Conservation (phyloP, 306 rosid genomes). For the Rosa lucieae region DNA sequence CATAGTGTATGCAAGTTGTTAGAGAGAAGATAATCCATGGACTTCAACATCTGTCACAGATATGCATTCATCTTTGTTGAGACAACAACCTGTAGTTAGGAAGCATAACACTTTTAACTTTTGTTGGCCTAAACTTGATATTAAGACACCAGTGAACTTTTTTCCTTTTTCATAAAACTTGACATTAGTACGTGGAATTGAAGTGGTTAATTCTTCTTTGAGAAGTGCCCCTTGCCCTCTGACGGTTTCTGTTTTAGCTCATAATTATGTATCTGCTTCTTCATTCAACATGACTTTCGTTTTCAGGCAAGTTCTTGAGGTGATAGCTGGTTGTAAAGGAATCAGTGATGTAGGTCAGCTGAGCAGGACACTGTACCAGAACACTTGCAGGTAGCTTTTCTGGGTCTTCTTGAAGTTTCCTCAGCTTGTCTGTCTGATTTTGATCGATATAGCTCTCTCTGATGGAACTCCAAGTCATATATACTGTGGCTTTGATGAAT, state of each 20-base stretch:
- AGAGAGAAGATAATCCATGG: not conserved
- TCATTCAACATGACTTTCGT: slow-evolving; percentile 18
- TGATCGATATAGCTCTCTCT: not conserved
- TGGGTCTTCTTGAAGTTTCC: slow-evolving; percentile 6
- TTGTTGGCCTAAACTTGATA: not conserved
- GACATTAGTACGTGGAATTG: not conserved
- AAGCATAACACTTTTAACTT: not conserved
- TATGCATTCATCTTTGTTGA: not conserved
- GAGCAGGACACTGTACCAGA: slow-evolving; percentile 72
- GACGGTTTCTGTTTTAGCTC: not conserved
- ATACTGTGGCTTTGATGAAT: not conserved
- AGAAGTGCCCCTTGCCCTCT: not conserved
- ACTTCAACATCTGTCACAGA: not conserved
- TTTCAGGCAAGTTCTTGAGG: slow-evolving; percentile 93
- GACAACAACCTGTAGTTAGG: not conserved
- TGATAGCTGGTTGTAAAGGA: slow-evolving; percentile 85
- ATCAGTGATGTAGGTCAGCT: slow-evolving; percentile 56
- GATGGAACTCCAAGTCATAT: not conserved
- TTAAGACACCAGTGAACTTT: not conserved
- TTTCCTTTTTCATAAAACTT: not conserved
- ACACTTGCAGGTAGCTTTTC: slow-evolving; percentile 75
- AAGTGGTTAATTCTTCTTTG: not conserved
- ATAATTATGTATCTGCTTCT: slow-evolving; percentile 8
- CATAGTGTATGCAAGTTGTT: not conserved
- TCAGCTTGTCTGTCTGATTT: not conserved